Evolutionary conservation across 202 grass and related monocot genomes (phyloP).

Genomic region (Musa balbisiana): DNA sequence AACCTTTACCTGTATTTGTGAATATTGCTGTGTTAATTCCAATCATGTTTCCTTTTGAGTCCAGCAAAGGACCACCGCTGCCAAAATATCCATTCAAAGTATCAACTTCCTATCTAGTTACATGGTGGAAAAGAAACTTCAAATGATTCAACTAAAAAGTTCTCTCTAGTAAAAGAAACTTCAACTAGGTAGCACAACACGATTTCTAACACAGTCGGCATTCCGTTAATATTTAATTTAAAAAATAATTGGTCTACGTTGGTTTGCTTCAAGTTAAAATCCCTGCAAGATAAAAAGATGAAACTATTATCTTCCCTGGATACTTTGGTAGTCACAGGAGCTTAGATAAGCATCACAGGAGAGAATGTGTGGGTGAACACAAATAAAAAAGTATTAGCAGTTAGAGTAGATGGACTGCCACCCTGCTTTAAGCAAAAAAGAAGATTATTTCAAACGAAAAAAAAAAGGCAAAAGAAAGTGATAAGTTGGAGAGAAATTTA

Average conservation of each 20-base stretch:
- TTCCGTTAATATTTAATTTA: background rate
- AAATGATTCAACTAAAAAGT: background rate
- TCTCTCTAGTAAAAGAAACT: background rate
- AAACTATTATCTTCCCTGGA: too few relatives aligned
- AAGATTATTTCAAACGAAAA: too few relatives aligned
- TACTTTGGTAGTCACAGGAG: too few relatives aligned
- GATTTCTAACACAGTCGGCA: background rate
- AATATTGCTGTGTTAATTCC: constrained; percentile 99
- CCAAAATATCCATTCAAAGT: constrained; percentile 31
- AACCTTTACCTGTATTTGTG: constrained; percentile 69
- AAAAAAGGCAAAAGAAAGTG: too few relatives aligned
- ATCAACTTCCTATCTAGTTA: background rate
- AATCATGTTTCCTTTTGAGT: constrained; percentile 87
- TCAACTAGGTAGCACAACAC: background rate
- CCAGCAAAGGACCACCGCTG: constrained; percentile 93
- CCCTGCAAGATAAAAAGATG: too few relatives aligned
- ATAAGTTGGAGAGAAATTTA: too few relatives aligned
- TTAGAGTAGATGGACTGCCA: too few relatives aligned
- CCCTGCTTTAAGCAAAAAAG: too few relatives aligned
- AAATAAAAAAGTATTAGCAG: too few relatives aligned
- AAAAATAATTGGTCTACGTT: background rate
- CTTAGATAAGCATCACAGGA: too few relatives aligned
- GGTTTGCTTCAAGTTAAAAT: too few relatives aligned
- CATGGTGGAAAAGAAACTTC: background rate
- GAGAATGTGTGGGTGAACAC: too few relatives aligned